Evolutionary conservation across 2,329 filamentous ascomycete species (phyloP).

Genomic region (Septoria linicola): DNA sequence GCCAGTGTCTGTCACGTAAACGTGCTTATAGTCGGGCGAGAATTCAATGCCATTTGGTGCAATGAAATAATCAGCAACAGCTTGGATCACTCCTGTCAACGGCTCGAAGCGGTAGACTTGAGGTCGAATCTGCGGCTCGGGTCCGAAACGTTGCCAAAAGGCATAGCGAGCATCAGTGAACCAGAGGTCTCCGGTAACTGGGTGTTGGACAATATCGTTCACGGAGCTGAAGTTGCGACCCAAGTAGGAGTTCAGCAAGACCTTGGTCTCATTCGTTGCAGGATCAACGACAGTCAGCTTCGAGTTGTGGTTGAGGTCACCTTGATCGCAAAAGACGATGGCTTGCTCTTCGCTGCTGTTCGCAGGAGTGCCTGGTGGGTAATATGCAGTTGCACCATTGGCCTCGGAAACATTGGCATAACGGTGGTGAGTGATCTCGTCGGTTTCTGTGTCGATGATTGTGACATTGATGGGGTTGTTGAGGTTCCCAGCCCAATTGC

Average conservation of each 20-base stretch:
- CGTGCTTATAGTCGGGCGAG: slow-evolving; percentile 52
- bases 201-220: slow-evolving; percentile 58
- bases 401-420: slow-evolving; percentile 33
- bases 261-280: slow-evolving; percentile 28
- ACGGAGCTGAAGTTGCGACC: slow-evolving; percentile 62
- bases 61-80: slow-evolving; percentile 58
- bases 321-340: slow-evolving; percentile 39
- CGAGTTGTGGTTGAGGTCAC: slow-evolving; percentile 31
- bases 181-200: slow-evolving; percentile 57
- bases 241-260: slow-evolving; percentile 58
- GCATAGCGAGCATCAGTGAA: slow-evolving; percentile 63
- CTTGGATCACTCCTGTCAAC: slow-evolving; percentile 52
- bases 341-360: slow-evolving; percentile 36
- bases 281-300: slow-evolving; percentile 34
- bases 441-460: slow-evolving; percentile 34
- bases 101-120: slow-evolving; percentile 61
- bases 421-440: slow-evolving; percentile 31
- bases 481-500: slow-evolving; percentile 39
- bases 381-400: slow-evolving; percentile 36
- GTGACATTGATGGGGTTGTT: slow-evolving; percentile 40
- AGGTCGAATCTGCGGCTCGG: slow-evolving; percentile 52
- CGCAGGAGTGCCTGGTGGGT: slow-evolving; percentile 33
- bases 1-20: slow-evolving; percentile 60
- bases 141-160: slow-evolving; percentile 48
- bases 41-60: slow-evolving; percentile 60